Conservation (phyloP, 768 basidiomycete species). For the Wakefieldia striispora region DNA sequence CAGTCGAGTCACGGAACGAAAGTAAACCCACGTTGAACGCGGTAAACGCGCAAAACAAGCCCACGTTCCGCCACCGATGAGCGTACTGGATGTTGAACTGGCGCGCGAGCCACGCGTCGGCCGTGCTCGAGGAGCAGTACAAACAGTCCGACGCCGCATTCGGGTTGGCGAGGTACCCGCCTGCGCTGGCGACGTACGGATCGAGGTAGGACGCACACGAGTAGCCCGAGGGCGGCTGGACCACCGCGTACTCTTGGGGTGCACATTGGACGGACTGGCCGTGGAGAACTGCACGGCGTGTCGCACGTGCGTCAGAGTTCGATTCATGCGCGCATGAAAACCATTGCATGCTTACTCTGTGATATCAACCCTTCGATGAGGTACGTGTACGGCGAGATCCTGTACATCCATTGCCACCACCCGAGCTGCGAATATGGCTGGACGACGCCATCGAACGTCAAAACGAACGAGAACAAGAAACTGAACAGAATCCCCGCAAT, state of each 20-base stretch:
- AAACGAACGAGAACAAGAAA: constrained; percentile 61
- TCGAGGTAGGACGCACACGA: constrained; percentile 47
- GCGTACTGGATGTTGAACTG: constrained; percentile 61
- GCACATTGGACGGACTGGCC: constrained; percentile 53
- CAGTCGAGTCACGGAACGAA: no score
- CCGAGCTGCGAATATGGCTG: constrained; percentile 61
- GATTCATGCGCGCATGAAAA: background rate
- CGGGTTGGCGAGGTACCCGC: constrained; percentile 50
- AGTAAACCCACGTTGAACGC: constrained; percentile 26
- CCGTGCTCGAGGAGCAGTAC: constrained; percentile 57
- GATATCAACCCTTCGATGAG: constrained; percentile 48
- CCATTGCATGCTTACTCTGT: constrained; percentile 39
- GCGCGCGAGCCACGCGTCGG: constrained; percentile 47
- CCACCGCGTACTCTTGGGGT: constrained; percentile 53
- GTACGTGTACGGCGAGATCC: constrained; percentile 53
- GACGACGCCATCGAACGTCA: constrained; percentile 68
- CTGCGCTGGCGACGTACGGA: constrained; percentile 38
- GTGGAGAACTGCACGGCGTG: constrained; percentile 45
- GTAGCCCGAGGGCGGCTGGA: no score
- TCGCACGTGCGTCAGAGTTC: background rate
- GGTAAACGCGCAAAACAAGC: constrained; percentile 42
- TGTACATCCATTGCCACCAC: constrained; percentile 76
- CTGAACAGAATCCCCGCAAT: no score
- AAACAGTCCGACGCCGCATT: constrained; percentile 38
- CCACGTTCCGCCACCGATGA: constrained; percentile 48